These are phyloP conservation scores for Diaporthe helianthi DNA, from an alignment of 2,329 filamentous ascomycete genomes.

Conservation along the genomic window DNA sequence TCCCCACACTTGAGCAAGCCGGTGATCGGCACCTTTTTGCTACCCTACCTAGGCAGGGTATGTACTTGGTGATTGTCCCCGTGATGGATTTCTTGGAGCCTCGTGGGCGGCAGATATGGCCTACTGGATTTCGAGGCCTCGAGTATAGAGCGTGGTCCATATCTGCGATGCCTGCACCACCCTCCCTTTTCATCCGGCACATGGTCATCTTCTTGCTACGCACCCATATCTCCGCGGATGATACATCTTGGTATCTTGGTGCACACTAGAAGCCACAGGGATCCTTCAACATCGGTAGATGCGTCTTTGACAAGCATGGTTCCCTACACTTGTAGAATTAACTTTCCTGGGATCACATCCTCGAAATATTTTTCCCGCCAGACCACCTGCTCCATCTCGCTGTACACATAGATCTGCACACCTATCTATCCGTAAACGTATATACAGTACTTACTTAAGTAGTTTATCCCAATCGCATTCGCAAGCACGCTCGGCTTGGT, in stretches of 20 bases:
- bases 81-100: not conserved
- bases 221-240: not conserved
- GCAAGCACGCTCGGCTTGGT: too few species aligned
- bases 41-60: too few species aligned
- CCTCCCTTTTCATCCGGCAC: not conserved
- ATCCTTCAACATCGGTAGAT: not conserved
- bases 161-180: not conserved
- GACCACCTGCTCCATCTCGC: not conserved
- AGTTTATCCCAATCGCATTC: not conserved
- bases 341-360: constrained; percentile 4
- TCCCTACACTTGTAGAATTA: not conserved
- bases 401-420: not conserved
- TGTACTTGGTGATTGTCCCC: too few species aligned
- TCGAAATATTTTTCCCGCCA: constrained; percentile 11
- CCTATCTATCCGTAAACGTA: not conserved
- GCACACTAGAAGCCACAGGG: not conserved
- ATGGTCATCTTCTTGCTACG: not conserved
- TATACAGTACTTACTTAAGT: not conserved
- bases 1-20: not conserved
- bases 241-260: not conserved
- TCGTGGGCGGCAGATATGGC: not conserved
- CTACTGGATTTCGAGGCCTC: not conserved
- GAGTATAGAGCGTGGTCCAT: too few species aligned
- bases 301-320: not conserved
- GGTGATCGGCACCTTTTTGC: not conserved